Conservation (phyloP, 202 grass and related monocot genomes). For the Saccharum hybrid region DNA sequence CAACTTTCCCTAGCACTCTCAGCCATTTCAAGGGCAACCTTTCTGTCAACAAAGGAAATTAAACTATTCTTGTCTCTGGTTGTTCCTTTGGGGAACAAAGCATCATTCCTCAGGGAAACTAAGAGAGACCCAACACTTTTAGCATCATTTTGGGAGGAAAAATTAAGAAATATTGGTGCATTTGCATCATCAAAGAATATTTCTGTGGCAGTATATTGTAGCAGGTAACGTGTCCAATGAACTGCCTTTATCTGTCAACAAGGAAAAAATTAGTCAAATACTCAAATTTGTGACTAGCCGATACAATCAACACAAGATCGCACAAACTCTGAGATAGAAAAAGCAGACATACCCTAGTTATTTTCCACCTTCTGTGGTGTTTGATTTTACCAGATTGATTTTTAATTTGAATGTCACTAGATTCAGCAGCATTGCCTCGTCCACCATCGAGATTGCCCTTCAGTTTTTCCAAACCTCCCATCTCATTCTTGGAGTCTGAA, state of each 20-base stretch:
- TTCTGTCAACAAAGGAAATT: conserved; percentile 88
- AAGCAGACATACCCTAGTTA: conserved; percentile 59
- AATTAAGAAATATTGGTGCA: conserved; percentile 91
- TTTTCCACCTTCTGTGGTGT: conserved; percentile 92
- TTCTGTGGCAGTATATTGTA: conserved; percentile 93
- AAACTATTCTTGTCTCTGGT: conserved; percentile 83
- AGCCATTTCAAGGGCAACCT: conserved; percentile 89
- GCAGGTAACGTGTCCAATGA: conserved; percentile 88
- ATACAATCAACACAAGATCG: conserved; percentile 16
- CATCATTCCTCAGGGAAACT: conserved; percentile 90
- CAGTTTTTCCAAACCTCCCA: conserved; percentile 56
- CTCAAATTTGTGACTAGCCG: conserved; percentile 35
- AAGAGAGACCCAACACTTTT: conserved; percentile 83
- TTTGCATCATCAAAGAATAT: conserved; percentile 92
- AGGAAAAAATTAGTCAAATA: conserved; percentile 40
- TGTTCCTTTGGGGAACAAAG: conserved; percentile 86
- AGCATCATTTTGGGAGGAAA: conserved; percentile 91
- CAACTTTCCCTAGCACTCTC: conserved; percentile 92
- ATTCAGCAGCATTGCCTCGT: conserved; percentile 57
- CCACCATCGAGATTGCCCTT: conserved; percentile 63
- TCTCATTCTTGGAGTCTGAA: conserved; percentile 73
- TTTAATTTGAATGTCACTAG: conserved; percentile 54
- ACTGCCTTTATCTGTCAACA: conserved; percentile 89
- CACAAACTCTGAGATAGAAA: background rate
- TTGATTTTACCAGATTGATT: conserved; percentile 82